Conservation (phyloP, 176 grass and related monocot species). For the Ampelocalamus luodianensis region DNA sequence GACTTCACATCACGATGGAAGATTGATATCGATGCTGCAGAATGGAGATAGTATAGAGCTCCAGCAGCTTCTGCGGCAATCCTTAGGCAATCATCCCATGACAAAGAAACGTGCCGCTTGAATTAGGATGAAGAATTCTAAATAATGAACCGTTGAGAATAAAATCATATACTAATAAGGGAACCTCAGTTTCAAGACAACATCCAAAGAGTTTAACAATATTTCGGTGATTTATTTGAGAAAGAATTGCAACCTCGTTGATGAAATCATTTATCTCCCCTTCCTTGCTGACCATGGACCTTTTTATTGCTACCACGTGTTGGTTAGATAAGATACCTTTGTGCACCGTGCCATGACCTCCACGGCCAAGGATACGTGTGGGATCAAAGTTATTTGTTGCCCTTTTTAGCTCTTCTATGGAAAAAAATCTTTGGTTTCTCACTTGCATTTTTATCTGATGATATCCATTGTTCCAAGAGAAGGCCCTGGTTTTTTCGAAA, state of each 20-base stretch:
- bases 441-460: neutral
- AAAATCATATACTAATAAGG: neutral
- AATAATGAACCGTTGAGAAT: neutral
- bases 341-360: neutral
- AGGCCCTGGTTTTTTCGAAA: neutral
- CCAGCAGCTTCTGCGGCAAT: neutral
- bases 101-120: neutral
- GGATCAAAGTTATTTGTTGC: slow-evolving; percentile 25
- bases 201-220: neutral
- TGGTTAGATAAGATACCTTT: too few relatives aligned
- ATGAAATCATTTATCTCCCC: neutral
- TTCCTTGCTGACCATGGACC: neutral
- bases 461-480: neutral
- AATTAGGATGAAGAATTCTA: neutral
- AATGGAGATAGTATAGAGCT: neutral
- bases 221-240: neutral
- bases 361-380: neutral
- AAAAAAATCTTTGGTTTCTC: slow-evolving; percentile 1
- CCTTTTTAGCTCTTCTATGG: neutral
- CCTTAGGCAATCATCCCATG: neutral
- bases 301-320: neutral
- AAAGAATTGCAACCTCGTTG: neutral
- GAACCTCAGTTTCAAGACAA: neutral
- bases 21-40: neutral
- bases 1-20: neutral